Evolutionary conservation across 768 basidiomycete genomes (phyloP).

Genomic region (Tricholomella constricta): DNA sequence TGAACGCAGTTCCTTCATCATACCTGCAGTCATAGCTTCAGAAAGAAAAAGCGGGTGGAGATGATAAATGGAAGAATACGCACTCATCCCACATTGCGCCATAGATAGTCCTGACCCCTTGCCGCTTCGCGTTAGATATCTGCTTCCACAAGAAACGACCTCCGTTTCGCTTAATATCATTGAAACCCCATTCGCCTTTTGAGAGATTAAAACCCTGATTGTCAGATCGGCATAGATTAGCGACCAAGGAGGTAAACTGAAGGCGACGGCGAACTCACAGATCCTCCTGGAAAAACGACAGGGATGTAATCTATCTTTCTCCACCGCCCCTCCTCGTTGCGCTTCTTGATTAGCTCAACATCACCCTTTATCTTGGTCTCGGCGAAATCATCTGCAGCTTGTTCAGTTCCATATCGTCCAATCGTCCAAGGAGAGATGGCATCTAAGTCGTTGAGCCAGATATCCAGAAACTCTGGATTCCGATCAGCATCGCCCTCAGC

Average conservation of each 20-base stretch:
- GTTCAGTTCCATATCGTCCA: conserved; percentile 63
- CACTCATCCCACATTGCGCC: conserved; percentile 91
- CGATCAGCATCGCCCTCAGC: conserved; percentile 68
- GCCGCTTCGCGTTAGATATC: conserved; percentile 64
- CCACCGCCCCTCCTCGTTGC: conserved; percentile 41
- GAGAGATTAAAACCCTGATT: conserved; percentile 70
- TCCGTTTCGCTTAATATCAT: conserved; percentile 70
- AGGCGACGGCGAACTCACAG: conserved; percentile 50
- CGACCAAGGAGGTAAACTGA: conserved; percentile 8
- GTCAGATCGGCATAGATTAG: conserved; percentile 9
- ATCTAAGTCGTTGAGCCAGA: conserved; percentile 80
- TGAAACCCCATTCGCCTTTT: conserved; percentile 69
- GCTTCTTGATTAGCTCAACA: conserved; percentile 54
- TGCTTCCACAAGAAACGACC: conserved; percentile 83
- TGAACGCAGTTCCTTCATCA: conserved; percentile 82
- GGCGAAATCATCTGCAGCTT: conserved; percentile 65
- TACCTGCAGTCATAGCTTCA: conserved; percentile 47
- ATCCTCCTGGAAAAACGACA: conserved; percentile 79
- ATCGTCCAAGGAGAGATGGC: conserved; percentile 85
- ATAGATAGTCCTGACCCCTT: conserved; percentile 67
- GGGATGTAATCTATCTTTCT: conserved; percentile 81
- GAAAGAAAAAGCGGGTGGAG: conserved; percentile 8
- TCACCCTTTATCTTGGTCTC: conserved; percentile 66
- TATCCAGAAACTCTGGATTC: conserved; percentile 61
- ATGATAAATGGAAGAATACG: conserved; percentile 24